phyloP scores from a whole-genome alignment of 768 basidiomycete species.

The Lentinula sp. region DNA sequence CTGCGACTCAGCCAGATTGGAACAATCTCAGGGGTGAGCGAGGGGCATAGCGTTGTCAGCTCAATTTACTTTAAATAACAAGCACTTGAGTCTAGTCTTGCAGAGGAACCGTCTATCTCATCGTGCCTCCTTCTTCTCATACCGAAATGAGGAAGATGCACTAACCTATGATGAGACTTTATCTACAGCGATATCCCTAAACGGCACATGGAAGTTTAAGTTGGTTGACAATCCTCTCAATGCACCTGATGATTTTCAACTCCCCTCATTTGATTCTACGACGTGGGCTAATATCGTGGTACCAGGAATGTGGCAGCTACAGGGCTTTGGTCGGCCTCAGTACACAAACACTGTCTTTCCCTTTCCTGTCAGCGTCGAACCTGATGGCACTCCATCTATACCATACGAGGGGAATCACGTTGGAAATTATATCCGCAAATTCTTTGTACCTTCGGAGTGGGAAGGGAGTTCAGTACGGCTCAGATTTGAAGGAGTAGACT shows the following conservation, averaged over 20 bases:
- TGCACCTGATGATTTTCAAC: not conserved
- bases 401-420: conserved; percentile 5
- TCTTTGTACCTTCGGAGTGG: not conserved
- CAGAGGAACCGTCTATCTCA: conserved; percentile 4
- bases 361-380: conserved; percentile 3
- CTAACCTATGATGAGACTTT: not conserved
- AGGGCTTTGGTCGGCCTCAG: conserved; percentile 9
- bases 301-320: conserved; percentile 10
- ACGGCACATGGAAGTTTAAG: conserved; percentile 7
- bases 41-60: not conserved
- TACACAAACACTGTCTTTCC: conserved; percentile 8
- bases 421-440: conserved; percentile 6
- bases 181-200: conserved; percentile 4
- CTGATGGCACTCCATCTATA: conserved; percentile 1
- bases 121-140: conserved; percentile 5
- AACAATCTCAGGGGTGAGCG: conserved; percentile 1
- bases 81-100: not conserved
- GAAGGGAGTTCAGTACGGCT: not conserved
- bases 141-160: conserved; percentile 1
- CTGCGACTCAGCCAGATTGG: conserved; percentile 5
- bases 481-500: conserved; percentile 9
- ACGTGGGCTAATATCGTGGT: conserved; percentile 5
- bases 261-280: not conserved
- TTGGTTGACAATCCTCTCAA: conserved; percentile 2
- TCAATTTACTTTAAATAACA: not conserved